Evolutionary conservation across 768 basidiomycete genomes (phyloP), one percentile per base, ranked within the genome.

Genomic region (Coprinopsis strossmayeri): DNA sequence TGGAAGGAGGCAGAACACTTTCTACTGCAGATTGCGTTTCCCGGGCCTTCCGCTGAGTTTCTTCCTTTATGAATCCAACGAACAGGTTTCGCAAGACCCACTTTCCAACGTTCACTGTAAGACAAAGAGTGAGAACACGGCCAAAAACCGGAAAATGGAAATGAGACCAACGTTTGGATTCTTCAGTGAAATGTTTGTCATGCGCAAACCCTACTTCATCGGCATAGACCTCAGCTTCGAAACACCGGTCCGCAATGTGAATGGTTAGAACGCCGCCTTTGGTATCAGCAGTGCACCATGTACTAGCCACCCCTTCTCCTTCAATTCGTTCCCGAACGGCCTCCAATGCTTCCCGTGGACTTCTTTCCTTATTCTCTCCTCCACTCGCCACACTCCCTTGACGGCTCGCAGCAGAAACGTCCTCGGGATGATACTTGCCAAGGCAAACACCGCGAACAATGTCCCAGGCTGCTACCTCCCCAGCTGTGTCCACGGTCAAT

Each of bases 221-320:
- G 11, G 89, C 87, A 61, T 94, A 97, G 1, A 95, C 82, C 66
- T 99, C 96, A 4, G 90, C 88, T 48, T 98, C 94, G 61, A 97
- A 98, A 50, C 84, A 91, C 40, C 80, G 74, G 55, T 96, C 92
- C 39, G 79, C 87, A 38, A 99, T 56, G 64, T 96, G 91, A 2
- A 98, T 79, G 1, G 87, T 84, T 51, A 99, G 70, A 20, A 91
- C 78, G 5, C 95, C 95, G 5, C 85, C 83, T 64, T 89, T 87
- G 3, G 93, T 95, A 64, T 97, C 95, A 23, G 89, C 84, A 13
- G 76, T 77, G 32, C 88, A 86, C 95, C 95, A 99, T 11, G 82
- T 69, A 21, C 81, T 70, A 7, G 90, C 81, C 24, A 89, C 84
- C 0, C 88, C 91, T 61, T 98, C 92, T 24, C 95, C 94, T 59